These are phyloP conservation scores for Symbiodinium pilosum DNA, from an alignment of 73 alveolate genomes.

Conservation along the genomic window DNA sequence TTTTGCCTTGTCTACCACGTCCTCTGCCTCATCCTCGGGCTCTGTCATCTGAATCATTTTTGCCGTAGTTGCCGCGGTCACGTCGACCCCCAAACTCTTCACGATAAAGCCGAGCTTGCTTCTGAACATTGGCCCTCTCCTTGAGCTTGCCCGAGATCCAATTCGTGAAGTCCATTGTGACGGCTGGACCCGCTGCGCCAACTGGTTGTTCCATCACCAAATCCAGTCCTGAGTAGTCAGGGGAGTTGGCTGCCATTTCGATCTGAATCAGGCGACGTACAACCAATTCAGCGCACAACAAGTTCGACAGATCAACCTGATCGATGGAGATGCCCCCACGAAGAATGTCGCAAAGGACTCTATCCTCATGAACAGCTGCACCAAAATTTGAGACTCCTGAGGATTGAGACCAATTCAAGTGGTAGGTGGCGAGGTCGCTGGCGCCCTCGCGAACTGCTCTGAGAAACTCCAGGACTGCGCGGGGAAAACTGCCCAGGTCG, in stretches of 20 bases:
- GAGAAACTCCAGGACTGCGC: no score
- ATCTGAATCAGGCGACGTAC: slow-evolving; percentile 6
- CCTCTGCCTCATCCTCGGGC: no score
- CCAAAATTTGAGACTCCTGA: slow-evolving; percentile 14
- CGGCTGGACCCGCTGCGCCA: no score
- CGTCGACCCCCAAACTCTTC: slow-evolving; percentile 29
- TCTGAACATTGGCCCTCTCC: slow-evolving; percentile 28
- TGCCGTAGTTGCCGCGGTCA: no score
- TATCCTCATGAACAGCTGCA: slow-evolving; percentile 35
- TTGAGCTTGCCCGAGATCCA: not conserved
- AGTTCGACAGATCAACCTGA: slow-evolving; percentile 11
- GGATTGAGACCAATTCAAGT: not conserved
- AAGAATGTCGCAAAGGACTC: not conserved
- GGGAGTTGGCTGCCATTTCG: slow-evolving; percentile 20
- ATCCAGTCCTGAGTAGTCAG: no score
- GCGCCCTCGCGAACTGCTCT: not conserved
- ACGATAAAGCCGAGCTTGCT: slow-evolving; percentile 9
- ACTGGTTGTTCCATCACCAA: no score
- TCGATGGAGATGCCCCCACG: not conserved
- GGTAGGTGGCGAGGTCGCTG: slow-evolving; percentile 16
- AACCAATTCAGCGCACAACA: slow-evolving; percentile 3
- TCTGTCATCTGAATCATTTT: no score
- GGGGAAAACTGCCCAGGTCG: not conserved
- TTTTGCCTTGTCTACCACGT: no score
- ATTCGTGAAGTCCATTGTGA: no score